phyloP scores from a whole-genome alignment of 1,139 yeast species.

The Blastobotrys elegans region DNA sequence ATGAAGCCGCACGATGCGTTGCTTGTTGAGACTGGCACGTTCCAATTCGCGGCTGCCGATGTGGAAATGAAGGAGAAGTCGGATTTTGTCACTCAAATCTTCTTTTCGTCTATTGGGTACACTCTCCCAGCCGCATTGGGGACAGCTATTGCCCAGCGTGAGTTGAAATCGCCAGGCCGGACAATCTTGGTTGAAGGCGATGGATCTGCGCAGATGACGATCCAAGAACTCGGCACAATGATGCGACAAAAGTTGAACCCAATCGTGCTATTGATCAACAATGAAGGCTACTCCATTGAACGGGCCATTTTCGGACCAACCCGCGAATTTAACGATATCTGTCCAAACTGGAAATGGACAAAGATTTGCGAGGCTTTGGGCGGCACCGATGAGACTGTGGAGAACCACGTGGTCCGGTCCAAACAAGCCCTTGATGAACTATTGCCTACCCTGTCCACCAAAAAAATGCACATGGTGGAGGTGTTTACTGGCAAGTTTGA shows the following conservation, averaged over 20 bases:
- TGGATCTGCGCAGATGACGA: slow-evolving; percentile 89
- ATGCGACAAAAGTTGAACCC: slow-evolving; percentile 57
- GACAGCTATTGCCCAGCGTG: slow-evolving; percentile 62
- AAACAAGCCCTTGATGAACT: slow-evolving; percentile 36
- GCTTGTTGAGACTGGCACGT: slow-evolving; percentile 73
- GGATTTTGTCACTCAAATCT: slow-evolving; percentile 56
- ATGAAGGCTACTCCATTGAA: slow-evolving; percentile 84
- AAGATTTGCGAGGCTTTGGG: slow-evolving; percentile 64
- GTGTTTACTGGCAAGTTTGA: slow-evolving; percentile 54
- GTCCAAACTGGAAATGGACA: slow-evolving; percentile 76
- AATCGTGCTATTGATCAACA: slow-evolving; percentile 65
- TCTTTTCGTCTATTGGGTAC: slow-evolving; percentile 80
- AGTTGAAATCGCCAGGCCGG: slow-evolving; percentile 43
- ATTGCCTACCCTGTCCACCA: slow-evolving; percentile 34
- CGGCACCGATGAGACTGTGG: slow-evolving; percentile 41
- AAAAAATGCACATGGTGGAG: slow-evolving; percentile 50
- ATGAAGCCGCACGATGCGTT: slow-evolving; percentile 60
- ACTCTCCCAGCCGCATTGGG: slow-evolving; percentile 85
- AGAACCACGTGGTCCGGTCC: slow-evolving; percentile 18
- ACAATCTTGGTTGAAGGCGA: slow-evolving; percentile 77
- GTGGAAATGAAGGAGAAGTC: slow-evolving; percentile 50
- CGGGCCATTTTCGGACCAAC: slow-evolving; percentile 75
- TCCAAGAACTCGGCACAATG: slow-evolving; percentile 64
- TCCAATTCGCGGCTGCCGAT: slow-evolving; percentile 67
- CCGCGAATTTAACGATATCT: slow-evolving; percentile 72